Evolutionary conservation across 2,329 filamentous ascomycete genomes (phyloP).

Genomic region (Talaromyces sp.): DNA sequence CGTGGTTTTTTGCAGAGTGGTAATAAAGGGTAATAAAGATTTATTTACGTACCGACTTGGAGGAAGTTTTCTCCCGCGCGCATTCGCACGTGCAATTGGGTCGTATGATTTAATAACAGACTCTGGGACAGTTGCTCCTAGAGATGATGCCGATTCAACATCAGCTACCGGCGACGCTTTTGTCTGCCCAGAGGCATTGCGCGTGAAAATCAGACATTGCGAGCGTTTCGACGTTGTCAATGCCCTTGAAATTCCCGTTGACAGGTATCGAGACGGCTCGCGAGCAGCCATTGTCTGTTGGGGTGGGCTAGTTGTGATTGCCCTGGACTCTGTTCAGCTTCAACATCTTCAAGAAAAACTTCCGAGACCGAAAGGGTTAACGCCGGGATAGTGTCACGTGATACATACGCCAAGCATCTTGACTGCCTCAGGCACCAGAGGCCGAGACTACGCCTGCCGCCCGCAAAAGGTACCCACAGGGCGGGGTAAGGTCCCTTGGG

Average conservation of each 20-base stretch:
- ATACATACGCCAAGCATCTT: background rate
- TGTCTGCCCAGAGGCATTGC: constrained; percentile 44
- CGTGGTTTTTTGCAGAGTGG: background rate
- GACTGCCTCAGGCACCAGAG: background rate
- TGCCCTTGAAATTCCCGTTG: constrained; percentile 31
- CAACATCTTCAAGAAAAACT: background rate
- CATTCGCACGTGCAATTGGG: constrained; percentile 42
- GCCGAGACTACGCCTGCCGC: background rate
- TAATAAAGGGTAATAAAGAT: background rate
- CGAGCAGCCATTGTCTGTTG: constrained; percentile 32
- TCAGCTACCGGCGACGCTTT: constrained; percentile 33
- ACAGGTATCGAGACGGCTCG: constrained; percentile 33
- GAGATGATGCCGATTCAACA: constrained; percentile 44
- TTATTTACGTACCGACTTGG: constrained; percentile 45
- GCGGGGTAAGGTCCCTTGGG: background rate
- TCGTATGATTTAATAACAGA: constrained; percentile 45
- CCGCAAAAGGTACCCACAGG: background rate
- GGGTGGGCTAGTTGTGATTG: background rate
- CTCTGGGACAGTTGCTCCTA: constrained; percentile 30
- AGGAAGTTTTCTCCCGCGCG: constrained; percentile 40
- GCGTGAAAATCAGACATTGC: constrained; percentile 29
- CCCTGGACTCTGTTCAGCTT: background rate
- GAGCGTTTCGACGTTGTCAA: constrained; percentile 25
- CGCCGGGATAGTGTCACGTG: background rate
- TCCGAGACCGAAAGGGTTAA: constrained; percentile 1